Evolutionary conservation across 306 rosid genomes (phyloP).

Genomic region (Dryas drummondii): DNA sequence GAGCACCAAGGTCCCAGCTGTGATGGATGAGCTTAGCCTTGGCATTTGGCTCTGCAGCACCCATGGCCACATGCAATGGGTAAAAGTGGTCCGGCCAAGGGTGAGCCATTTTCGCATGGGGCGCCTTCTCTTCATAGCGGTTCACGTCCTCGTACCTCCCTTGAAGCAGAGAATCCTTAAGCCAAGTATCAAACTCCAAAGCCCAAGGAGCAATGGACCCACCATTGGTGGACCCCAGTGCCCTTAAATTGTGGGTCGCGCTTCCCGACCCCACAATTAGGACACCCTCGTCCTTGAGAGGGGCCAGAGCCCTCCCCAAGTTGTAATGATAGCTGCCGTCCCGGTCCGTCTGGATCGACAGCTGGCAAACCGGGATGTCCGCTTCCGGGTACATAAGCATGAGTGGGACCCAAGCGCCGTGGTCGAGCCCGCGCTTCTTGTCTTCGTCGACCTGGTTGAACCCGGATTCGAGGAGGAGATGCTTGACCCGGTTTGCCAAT

Average conservation of each 20-base stretch:
- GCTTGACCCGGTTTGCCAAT: constrained; percentile 66
- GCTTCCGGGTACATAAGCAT: constrained; percentile 84
- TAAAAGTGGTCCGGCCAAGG: constrained; percentile 78
- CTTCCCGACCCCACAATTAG: constrained; percentile 77
- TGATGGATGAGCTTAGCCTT: constrained; percentile 64
- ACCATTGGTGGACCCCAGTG: background rate
- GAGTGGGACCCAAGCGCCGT: constrained; percentile 90
- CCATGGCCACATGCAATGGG: constrained; percentile 80
- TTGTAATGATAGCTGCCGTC: constrained; percentile 66
- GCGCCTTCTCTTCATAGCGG: constrained; percentile 60
- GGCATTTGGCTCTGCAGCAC: constrained; percentile 65
- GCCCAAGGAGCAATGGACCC: constrained; percentile 51
- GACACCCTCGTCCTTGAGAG: constrained; percentile 73
- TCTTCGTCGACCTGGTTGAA: constrained; percentile 55
- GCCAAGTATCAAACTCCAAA: constrained; percentile 75
- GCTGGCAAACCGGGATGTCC: constrained; percentile 77
- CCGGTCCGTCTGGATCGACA: constrained; percentile 55
- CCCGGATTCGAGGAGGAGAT: constrained; percentile 47
- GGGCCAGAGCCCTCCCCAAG: constrained; percentile 70
- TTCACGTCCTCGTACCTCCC: constrained; percentile 92
- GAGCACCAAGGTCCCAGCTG: constrained; percentile 52
- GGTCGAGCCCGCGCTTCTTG: constrained; percentile 71
- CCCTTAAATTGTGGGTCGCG: constrained; percentile 74
- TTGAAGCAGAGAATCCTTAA: constrained; percentile 53
- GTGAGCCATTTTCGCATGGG: constrained; percentile 71